Base-by-base conservation (phyloP, 2,329 filamentous ascomycete species). In the Verticillium dahliae region DNA sequence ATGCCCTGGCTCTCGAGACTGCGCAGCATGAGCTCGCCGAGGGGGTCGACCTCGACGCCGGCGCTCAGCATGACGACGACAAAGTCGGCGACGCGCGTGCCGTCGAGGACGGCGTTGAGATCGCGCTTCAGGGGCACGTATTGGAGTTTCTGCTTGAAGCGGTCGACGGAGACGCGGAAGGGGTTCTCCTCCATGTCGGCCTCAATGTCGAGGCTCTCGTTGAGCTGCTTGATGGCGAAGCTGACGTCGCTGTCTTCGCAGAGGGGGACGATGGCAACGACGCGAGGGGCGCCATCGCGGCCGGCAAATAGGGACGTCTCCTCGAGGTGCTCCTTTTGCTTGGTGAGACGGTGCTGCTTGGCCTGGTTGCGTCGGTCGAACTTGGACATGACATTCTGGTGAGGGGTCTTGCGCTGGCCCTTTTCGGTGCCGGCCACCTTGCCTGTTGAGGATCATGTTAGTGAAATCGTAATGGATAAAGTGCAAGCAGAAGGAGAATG, bases 341-440 rank as follows among this genome's bases (percentile, higher is more conserved):
- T 97, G 68, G 87, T 82, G 65, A 90, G 80, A 70, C 94, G 90
- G 74, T 89, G 88, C 80, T 99, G 95, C 76, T 94, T 94, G 68
- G 92, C 91, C 80, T 96, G 92, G 76, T 99, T 98, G 69, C 92
- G 88, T 63, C 95, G 90, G 76, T 97, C 92, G 74, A 99, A 85
- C 78, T 98, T 99, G 62, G 92, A 96, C 91, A 97, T 94, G 78
- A 97, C 86, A 78, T 97, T 92, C 74, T 99, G 95, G 74, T 97
- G 92, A 61, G 91, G 91, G 15, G 94, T 97, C 76, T 91, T 96
- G 71, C 94, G 87, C 69, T 82, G 81, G 64, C 89, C 88, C 69
- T 83, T 86, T 72, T 96, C 90, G 70, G 85, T 79, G 50, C 64
- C 64, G 61, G 82, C 88, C 58, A 94, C 84, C 75, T 95, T 95